A percentile compares a stretch with the other conserved stretches of the same genome.
Conservation (phyloP, 208 protist species). For the Leptomonas pyrrhocoris region DNA sequence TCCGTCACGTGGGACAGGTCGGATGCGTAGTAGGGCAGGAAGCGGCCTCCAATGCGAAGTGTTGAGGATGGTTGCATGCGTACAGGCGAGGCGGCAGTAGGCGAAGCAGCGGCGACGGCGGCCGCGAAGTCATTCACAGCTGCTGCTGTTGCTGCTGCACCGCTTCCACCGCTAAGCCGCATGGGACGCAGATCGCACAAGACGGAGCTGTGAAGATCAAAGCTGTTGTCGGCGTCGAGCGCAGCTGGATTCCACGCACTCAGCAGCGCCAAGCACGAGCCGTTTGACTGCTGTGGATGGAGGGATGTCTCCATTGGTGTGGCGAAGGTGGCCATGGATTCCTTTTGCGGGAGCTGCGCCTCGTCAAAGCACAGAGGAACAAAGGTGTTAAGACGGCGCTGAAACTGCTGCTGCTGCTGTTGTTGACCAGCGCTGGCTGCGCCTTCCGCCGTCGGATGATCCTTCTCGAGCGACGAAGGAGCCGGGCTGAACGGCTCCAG, state of each 20-base stretch:
- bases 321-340: conserved; percentile 4
- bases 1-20: neutral
- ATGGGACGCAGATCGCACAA: conserved; percentile 12
- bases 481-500: neutral
- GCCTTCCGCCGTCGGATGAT: neutral
- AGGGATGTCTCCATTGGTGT: neutral
- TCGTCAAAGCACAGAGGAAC: conserved; percentile 20
- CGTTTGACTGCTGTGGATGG: conserved; percentile 7
- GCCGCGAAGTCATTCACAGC: conserved; percentile 20
- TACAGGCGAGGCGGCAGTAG: too few species aligned
- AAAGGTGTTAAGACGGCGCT: conserved; percentile 8
- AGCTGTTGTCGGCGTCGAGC: conserved; percentile 6
- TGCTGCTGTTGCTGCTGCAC: neutral
- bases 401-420: conserved; percentile 10
- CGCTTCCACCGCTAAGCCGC: conserved; percentile 14
- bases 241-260: conserved; percentile 4
- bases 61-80: neutral
- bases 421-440: neutral
- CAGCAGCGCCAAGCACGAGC: neutral
- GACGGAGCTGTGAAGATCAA: conserved; percentile 20
- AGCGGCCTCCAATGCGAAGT: neutral
- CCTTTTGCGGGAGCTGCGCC: neutral
- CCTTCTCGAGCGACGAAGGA: neutral
- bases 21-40: neutral
- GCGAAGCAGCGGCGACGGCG: conserved; percentile 4